Evolutionary conservation across 768 basidiomycete genomes (phyloP), one percentile per base, ranked within the genome.

Genomic region (Imleria badia): DNA sequence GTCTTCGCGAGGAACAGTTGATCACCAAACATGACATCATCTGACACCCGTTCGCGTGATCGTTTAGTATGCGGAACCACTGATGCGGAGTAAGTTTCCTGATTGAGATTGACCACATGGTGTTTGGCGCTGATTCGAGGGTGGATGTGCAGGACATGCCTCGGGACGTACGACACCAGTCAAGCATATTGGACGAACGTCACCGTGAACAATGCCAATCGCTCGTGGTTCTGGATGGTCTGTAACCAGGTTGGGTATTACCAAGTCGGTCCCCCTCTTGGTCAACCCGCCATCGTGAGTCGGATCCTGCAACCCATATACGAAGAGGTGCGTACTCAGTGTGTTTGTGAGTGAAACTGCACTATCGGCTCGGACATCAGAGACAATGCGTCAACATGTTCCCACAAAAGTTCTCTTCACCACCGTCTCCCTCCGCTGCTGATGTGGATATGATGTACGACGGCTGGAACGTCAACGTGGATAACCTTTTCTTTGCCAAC

Each of bases 191-290:
- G 75, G 71, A 84, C 83, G 12, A 72, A 85, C 56, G 83, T 75
- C 2, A 68, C 74, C 5, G 68, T 89, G 35, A 72, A 87, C 66
- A 83, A 89, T 56, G 55, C 75, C 0, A 60, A 56, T 7, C 78
- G 87, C 20, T 87, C 87, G 3, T 90, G 87, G 87, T 69, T 74
- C 54, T 90, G 87, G 88, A 81, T 87, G 62, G 80, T 84, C 5
- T 89, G 88, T 64, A 87, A 86, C 61, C 79, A 89, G 71, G 78
- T 89, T 2, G 87, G 88, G 26, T 87, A 59, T 53, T 73, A 63
- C 59, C 71, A 71, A 55, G 73, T 67, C 11, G 71, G 76, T 30
- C 75, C 77, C 6, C 77, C 77, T 3, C 15, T 40, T 11, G 66
- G 59, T 29, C 63, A 71, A 46, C 75, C 77, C 19, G 58, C 66